Base-by-base conservation (phyloP, 768 basidiomycete species). In the Phlegmacium glaucopus region DNA sequence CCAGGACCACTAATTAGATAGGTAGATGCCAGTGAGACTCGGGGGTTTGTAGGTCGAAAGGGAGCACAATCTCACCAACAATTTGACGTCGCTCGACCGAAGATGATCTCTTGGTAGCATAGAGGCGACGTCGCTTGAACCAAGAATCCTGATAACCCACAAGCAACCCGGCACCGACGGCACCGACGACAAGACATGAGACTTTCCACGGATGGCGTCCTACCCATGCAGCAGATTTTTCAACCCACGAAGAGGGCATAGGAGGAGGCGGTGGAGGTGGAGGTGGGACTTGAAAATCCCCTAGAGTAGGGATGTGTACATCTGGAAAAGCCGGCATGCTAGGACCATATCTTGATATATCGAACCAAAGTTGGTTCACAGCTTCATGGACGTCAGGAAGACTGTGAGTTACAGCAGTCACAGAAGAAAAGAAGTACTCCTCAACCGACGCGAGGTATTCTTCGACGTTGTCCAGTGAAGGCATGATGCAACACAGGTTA, bases 291-390 rank as follows among this genome's bases (percentile, higher is more conserved):
- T 87, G 79, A 55, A 89, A 87, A 55, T 81, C 76, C 9, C 85
- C 85, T 1, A 90, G 76, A 29, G 76, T 76, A 13, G 85, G 83
- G 39, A 87, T 67, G 54, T 69, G 77, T 45, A 77, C 66, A 10
- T 75, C 74, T 32, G 72, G 73, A 49, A 79, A 72, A 15, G 72
- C 63, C 15, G 78, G 75, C 55, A 90, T 73, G 38, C 78, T 76
- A 13, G 86, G 88, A 17, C 90, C 89, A 62, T 87, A 90, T 47
- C 90, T 83, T 39, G 86, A 76, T 51, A 93, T 79, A 59, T 93
- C 90, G 17, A 79, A 65, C 85, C 87, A 90, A 47, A 91, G 71
- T 18, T 82, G 77, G 53, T 86, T 76, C 16, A 83, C 64, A 26
- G 80, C 75, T 50, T 89, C 84, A 47, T 79, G 78, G 39, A 89